Evolutionary conservation across 1,284 basidiomycete genomes (phyloP), one percentile per base, ranked within the genome.

Genomic region (Ganoderma leucocontextum): DNA sequence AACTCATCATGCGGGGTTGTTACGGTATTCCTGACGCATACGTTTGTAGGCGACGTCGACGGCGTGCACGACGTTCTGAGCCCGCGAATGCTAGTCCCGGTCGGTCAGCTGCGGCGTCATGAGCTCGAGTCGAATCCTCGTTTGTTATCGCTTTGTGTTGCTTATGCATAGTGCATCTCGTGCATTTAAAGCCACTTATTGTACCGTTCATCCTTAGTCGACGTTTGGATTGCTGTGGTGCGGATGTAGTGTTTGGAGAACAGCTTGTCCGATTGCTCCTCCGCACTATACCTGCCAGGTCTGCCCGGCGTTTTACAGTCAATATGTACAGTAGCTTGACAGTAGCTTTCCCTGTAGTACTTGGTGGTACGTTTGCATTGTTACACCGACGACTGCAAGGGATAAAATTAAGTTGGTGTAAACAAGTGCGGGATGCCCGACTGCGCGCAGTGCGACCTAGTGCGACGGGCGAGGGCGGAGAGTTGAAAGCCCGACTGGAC

Each of bases 401-500:
- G 29, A 29, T 29, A 29, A 29, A 29, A 1, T 29, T 29, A 29
- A 29, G 29, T 29, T 29, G 2, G 29, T 29, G 29, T 29, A 29
- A 29, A 29, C 29, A 29, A 29, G 29, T 29, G 29, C 29, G 29
- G 29, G 1, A 2, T 29, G 29, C 29, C 29, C 29, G 29, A 29
- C 29, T 49, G 44, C 10, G 47, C 25, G 47, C 22, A 49, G 4
- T 2, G n/a, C 47, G 42, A n/a, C n/a, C n/a, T n/a, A n/a, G n/a
- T n/a, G n/a, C n/a, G 44, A 25, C 19, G 4, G n/a, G 36, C 22
- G 33, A 19, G 42, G 33, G 41, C 15, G 17, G 52, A 66, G 29
- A 13, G 62, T 74, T 74, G 62, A 69, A 68, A 69, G 71, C 72
- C 75, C 75, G 75, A 72, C 64, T 52, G 41, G 68, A 69, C 72